Evolutionary conservation across 192 early-diverging fungal species (phyloP).

Genomic region (Rhizoclosmatium globosum): DNA sequence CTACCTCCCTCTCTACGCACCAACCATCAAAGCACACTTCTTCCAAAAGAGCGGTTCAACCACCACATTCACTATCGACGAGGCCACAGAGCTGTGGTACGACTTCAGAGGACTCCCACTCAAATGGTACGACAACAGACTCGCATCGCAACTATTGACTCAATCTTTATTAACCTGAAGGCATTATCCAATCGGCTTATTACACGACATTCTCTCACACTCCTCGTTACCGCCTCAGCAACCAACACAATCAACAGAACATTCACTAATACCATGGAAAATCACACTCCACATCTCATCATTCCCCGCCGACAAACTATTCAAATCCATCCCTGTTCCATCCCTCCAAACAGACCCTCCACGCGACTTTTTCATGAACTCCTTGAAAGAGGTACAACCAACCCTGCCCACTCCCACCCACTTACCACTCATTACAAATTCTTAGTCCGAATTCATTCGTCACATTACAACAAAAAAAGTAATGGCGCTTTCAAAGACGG

Average conservation of each 20-base stretch:
- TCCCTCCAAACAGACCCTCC: slow-evolving; percentile 62
- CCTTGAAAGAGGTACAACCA: slow-evolving; percentile 78
- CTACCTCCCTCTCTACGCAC: slow-evolving; percentile 27
- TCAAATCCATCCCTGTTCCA: slow-evolving; percentile 43
- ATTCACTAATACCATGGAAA: slow-evolving; percentile 70
- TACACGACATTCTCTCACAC: slow-evolving; percentile 71
- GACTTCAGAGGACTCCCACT: slow-evolving; percentile 26
- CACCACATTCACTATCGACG: background rate
- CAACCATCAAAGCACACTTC: slow-evolving; percentile 16
- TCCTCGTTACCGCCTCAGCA: background rate
- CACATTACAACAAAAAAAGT: slow-evolving; percentile 84
- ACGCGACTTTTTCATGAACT: slow-evolving; percentile 86
- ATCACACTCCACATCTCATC: slow-evolving; percentile 79
- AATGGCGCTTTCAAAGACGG: slow-evolving; percentile 84
- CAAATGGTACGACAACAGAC: slow-evolving; percentile 24
- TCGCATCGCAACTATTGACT: background rate
- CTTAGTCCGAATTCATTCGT: slow-evolving; percentile 82
- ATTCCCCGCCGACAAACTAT: slow-evolving; percentile 74
- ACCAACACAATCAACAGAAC: background rate
- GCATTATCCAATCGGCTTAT: slow-evolving; percentile 88
- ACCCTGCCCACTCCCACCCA: background rate
- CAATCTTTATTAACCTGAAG: slow-evolving; percentile 38
- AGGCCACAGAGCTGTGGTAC: slow-evolving; percentile 25
- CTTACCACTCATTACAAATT: background rate
- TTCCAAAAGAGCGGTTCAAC: background rate